Conservation (phyloP, 768 basidiomycete genomes). For the Trametes meyenii region DNA sequence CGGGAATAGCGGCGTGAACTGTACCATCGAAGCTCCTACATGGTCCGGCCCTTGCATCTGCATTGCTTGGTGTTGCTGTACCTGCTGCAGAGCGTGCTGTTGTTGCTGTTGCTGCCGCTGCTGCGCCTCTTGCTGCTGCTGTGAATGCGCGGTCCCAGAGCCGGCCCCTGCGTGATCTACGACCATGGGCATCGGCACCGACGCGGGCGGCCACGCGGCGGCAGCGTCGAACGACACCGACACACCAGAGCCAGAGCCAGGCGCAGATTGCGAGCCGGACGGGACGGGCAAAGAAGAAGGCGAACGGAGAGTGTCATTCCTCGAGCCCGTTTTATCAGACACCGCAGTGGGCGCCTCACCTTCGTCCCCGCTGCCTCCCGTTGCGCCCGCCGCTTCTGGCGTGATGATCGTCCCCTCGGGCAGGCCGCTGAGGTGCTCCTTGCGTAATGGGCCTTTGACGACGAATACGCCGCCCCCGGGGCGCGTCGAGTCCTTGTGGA, state of each 20-base stretch:
- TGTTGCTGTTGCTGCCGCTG: neutral
- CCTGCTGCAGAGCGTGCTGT: conserved; percentile 7
- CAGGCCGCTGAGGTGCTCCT: conserved; percentile 40
- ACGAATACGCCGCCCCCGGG: conserved; percentile 90
- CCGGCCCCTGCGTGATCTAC: conserved; percentile 3
- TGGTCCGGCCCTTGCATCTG: conserved; percentile 11
- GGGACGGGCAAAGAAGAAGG: conserved; percentile 11
- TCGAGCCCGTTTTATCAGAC: conserved; percentile 18
- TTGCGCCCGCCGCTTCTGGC: conserved; percentile 41
- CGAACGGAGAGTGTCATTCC: conserved; percentile 23
- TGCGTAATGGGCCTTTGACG: conserved; percentile 44
- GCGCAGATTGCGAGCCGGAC: conserved; percentile 9
- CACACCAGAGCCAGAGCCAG: conserved; percentile 5
- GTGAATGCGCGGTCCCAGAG: neutral
- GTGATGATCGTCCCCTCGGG: conserved; percentile 59
- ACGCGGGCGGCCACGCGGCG: conserved; percentile 10
- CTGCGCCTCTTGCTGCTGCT: neutral
- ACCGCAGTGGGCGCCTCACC: conserved; percentile 44
- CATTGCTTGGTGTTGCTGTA: conserved; percentile 12
- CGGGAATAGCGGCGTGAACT: conserved; percentile 51
- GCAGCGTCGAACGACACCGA: conserved; percentile 7
- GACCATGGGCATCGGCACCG: conserved; percentile 14
- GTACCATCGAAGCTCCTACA: conserved; percentile 45
- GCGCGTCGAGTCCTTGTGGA: conserved; percentile 75
- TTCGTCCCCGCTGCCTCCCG: conserved; percentile 38